Evolutionary conservation across 2,329 filamentous ascomycete species (phyloP).

Genomic region (Orbilia ellipsospora): DNA sequence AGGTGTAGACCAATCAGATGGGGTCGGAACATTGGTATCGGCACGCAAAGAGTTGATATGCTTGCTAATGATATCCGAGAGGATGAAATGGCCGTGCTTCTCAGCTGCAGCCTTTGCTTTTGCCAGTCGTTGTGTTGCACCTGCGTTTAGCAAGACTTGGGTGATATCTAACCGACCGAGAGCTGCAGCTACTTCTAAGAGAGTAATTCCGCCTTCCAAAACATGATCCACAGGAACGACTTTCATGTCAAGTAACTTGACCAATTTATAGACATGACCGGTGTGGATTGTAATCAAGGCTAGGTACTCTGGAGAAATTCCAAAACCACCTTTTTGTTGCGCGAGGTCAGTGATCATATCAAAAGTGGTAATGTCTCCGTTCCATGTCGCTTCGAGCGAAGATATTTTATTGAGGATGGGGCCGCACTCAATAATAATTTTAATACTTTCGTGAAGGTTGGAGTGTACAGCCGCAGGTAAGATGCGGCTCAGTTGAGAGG

Average conservation of each 20-base stretch:
- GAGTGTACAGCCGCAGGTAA: conserved; percentile 11
- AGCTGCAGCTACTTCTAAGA: conserved; percentile 15
- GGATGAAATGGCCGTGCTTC: background rate
- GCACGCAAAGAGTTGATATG: background rate
- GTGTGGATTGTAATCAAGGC: conserved; percentile 14
- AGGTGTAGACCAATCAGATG: conserved; percentile 8
- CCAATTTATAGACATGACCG: conserved; percentile 19
- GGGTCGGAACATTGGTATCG: background rate
- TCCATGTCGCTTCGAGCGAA: conserved; percentile 18
- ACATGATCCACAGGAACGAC: conserved; percentile 8
- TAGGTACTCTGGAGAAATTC: conserved; percentile 1
- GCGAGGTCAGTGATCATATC: conserved; percentile 16
- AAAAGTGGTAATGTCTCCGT: conserved; percentile 19
- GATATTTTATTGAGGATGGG: background rate
- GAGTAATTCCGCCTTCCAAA: conserved; percentile 16
- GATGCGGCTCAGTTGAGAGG: background rate
- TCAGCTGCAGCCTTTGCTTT: conserved; percentile 18
- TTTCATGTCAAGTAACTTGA: conserved; percentile 10
- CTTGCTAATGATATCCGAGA: background rate
- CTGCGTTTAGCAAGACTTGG: conserved; percentile 15
- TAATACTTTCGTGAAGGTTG: conserved; percentile 5
- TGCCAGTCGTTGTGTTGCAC: conserved; percentile 4
- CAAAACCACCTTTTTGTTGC: background rate
- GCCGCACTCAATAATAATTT: background rate
- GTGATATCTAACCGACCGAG: conserved; percentile 25